Evolutionary conservation across 441 rosid genomes (phyloP).

Genomic region (Biscutella laevigata): DNA sequence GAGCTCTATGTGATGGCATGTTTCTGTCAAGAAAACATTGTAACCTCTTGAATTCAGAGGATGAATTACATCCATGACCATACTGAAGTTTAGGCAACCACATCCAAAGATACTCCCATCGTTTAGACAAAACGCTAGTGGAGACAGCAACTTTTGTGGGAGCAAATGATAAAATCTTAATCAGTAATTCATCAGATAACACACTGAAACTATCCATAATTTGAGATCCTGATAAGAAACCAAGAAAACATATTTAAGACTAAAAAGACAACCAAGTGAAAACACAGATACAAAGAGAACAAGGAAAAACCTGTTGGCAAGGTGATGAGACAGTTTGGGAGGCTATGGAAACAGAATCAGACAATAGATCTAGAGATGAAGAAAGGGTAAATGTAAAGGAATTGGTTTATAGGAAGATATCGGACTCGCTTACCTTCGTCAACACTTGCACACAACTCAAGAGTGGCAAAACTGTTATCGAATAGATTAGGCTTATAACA

Average conservation of each 20-base stretch:
- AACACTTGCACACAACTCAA: too few relatives aligned
- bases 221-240: not conserved
- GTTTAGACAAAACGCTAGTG: slow-evolving; percentile 14
- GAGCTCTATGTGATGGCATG: slow-evolving; percentile 11
- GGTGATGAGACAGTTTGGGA: not conserved
- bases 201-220: slow-evolving; percentile 6
- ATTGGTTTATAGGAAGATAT: not conserved
- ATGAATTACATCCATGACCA: fast-evolving
- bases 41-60: not conserved
- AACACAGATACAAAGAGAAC: not conserved
- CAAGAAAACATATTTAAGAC: not conserved
- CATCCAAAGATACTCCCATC: slow-evolving; percentile 20
- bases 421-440: not conserved
- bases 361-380: not conserved
- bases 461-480: too few relatives aligned
- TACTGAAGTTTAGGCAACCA: slow-evolving; percentile 8
- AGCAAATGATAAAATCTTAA: not conserved
- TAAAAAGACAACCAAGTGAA: not conserved
- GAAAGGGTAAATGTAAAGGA: not conserved
- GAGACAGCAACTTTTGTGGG: slow-evolving; percentile 15
- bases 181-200: slow-evolving; percentile 7
- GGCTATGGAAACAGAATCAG: not conserved
- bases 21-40: not conserved
- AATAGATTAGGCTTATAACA: too few relatives aligned
- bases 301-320: not conserved